phyloP scores from a whole-genome alignment of 2,329 filamentous ascomycete genomes.

The Talaromyces pinophilus region DNA sequence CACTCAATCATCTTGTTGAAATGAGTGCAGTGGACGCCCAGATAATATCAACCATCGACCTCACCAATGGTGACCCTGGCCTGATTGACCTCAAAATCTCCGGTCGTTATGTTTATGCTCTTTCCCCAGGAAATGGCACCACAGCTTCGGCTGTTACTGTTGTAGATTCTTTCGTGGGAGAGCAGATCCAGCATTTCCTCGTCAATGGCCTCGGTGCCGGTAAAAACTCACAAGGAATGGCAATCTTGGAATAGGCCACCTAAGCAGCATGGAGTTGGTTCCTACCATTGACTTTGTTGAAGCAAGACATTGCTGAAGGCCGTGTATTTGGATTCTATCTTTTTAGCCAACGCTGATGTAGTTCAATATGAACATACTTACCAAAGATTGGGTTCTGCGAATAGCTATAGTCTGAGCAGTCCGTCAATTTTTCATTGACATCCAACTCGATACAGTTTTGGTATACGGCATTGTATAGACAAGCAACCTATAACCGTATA shows the following conservation, averaged over 20 bases:
- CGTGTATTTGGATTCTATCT: background rate
- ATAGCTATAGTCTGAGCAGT: background rate
- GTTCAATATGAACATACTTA: background rate
- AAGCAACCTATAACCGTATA: background rate
- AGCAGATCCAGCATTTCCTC: constrained; percentile 43
- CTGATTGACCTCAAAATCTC: constrained; percentile 57
- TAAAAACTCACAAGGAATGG: constrained; percentile 41
- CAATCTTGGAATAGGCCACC: constrained; percentile 18
- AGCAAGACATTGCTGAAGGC: background rate
- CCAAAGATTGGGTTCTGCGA: background rate
- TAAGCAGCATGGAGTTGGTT: background rate
- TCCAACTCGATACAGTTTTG: no score
- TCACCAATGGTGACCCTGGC: constrained; percentile 54
- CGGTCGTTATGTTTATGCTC: constrained; percentile 60
- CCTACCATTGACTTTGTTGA: background rate
- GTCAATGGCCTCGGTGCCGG: constrained; percentile 31
- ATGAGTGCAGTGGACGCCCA: constrained; percentile 55
- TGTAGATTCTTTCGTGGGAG: constrained; percentile 41
- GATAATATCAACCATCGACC: constrained; percentile 48
- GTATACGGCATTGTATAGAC: background rate
- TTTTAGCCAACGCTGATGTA: background rate
- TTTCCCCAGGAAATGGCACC: constrained; percentile 56
- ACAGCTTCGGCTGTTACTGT: constrained; percentile 41
- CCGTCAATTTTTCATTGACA: no score
- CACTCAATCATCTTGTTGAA: constrained; percentile 56